Conservation (phyloP, 2,329 filamentous ascomycete species). For the Leptodontidium sp. region DNA sequence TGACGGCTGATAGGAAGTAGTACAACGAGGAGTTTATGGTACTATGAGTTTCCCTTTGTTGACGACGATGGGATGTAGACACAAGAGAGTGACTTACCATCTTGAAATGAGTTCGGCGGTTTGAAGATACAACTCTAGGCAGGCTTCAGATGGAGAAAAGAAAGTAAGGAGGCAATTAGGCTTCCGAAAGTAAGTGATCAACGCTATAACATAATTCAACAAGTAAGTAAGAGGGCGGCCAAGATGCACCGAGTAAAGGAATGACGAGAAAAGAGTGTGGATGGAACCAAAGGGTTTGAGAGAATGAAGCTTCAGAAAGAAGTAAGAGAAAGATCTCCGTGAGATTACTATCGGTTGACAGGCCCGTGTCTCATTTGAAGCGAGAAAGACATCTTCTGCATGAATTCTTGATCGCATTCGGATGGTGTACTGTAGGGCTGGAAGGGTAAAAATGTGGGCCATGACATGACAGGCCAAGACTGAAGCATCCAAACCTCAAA, state of each 20-base stretch:
- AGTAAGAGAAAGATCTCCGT: not conserved
- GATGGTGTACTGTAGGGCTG: constrained; percentile 2
- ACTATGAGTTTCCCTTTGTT: not conserved
- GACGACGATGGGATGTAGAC: too few relatives aligned
- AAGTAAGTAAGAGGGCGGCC: not conserved
- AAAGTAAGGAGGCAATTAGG: constrained; percentile 9
- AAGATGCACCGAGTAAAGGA: constrained; percentile 6
- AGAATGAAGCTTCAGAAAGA: not conserved
- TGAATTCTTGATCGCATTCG: constrained; percentile 11
- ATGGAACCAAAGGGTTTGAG: not conserved
- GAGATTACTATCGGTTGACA: constrained; percentile 2
- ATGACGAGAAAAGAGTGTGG: constrained; percentile 14
- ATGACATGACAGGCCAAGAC: not conserved
- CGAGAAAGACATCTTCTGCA: constrained; percentile 18
- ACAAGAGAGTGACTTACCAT: constrained; percentile 18
- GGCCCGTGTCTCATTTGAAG: constrained; percentile 8
- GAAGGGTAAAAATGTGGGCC: not conserved
- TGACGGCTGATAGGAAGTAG: not conserved
- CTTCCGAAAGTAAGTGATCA: constrained; percentile 24
- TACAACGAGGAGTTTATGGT: not conserved
- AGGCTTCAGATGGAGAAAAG: not conserved
- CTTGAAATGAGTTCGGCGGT: not conserved
- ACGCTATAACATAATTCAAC: constrained; percentile 14
- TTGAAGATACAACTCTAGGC: not conserved
- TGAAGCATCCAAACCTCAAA: not conserved